Percentiles rank a stretch among this genome's conserved stretches.
Conservation (phyloP, 225 moss, liverwort and hornwort genomes). For the Marchantia paleacea region DNA sequence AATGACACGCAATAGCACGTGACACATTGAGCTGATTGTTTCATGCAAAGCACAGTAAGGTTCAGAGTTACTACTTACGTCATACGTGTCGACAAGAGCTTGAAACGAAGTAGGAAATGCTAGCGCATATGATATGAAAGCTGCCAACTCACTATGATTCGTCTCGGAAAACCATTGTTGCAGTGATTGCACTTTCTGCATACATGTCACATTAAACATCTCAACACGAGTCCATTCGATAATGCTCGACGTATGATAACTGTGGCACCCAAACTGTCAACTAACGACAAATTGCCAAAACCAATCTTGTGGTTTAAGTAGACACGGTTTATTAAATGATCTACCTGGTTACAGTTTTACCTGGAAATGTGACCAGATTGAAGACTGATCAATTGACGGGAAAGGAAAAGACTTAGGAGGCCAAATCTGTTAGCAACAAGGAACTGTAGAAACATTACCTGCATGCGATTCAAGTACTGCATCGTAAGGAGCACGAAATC, state of each 20-base stretch:
- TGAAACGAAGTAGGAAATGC: constrained; percentile 89
- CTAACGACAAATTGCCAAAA: too few species aligned
- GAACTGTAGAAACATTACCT: constrained; percentile 35
- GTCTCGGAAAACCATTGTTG: constrained; percentile 62
- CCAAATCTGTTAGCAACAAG: not conserved
- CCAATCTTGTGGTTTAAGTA: too few species aligned
- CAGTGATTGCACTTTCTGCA: constrained; percentile 59
- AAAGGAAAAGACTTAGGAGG: not conserved
- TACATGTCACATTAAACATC: not conserved
- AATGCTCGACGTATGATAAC: not conserved
- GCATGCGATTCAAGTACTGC: constrained; percentile 64
- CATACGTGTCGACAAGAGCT: constrained; percentile 95
- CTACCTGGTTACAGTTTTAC: not conserved
- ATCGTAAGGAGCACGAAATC: constrained; percentile 79
- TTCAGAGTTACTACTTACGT: constrained; percentile 41
- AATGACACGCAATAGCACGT: too few species aligned
- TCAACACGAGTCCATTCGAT: not conserved
- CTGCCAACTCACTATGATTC: constrained; percentile 86
- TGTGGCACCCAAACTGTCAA: not conserved
- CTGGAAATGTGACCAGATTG: not conserved
- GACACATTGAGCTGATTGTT: too few species aligned
- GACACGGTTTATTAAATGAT: too few species aligned
- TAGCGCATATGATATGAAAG: constrained; percentile 85
- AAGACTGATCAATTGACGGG: not conserved
- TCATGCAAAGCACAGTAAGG: too few species aligned